phyloP scores from a whole-genome alignment of 2,329 filamentous ascomycete species.

The Penicillium sclerotigenum region DNA sequence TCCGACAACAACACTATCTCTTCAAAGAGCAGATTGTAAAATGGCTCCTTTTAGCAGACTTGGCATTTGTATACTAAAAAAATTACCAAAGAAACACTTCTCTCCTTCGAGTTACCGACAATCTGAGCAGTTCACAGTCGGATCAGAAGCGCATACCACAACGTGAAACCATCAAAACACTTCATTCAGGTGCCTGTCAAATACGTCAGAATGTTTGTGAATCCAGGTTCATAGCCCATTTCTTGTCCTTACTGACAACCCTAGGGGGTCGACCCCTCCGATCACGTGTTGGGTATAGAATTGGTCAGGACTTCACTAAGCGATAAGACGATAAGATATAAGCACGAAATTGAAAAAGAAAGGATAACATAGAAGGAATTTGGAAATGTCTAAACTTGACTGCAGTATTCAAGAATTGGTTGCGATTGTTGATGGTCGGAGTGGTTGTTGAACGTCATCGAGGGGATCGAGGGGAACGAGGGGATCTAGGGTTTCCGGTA shows the following conservation, averaged over 20 bases:
- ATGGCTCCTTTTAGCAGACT: not conserved
- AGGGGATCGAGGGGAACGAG: too few species aligned
- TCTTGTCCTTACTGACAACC: constrained; percentile 14
- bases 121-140: not conserved
- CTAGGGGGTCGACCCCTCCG: constrained; percentile 10
- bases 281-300: constrained; percentile 9
- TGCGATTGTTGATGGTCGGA: not conserved
- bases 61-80: not conserved
- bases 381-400: not conserved
- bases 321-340: too few species aligned
- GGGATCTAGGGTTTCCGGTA: constrained; percentile 5
- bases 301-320: not conserved
- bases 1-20: too few species aligned
- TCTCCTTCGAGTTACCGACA: not conserved
- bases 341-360: not conserved
- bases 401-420: not conserved
- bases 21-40: not conserved
- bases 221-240: constrained; percentile 13
- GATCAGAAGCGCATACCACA: not conserved
- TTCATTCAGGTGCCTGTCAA: constrained; percentile 9
- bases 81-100: too few species aligned
- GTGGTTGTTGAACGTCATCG: constrained; percentile 13
- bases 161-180: not conserved
- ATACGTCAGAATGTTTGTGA: constrained; percentile 6
- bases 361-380: too few species aligned